Conservation (phyloP, 2,329 filamentous ascomycete species). For the Beauveria pseudobassiana region DNA sequence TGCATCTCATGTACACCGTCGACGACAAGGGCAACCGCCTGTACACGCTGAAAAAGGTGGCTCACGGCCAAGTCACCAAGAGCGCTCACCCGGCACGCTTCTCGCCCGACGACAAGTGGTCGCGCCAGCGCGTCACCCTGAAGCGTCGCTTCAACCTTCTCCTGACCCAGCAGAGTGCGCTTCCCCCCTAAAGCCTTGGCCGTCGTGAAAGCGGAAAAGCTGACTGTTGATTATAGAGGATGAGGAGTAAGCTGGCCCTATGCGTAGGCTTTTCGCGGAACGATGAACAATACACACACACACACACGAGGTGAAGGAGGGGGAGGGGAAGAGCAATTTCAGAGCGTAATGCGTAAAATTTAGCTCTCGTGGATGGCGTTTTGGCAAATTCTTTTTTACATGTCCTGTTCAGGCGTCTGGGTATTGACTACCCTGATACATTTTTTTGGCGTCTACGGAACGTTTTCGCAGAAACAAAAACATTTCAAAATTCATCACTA, state of each 20-base stretch:
- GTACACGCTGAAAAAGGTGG: conserved; percentile 93
- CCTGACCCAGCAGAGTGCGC: conserved; percentile 63
- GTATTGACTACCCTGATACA: not conserved
- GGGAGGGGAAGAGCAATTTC: not conserved
- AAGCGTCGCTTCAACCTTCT: conserved; percentile 90
- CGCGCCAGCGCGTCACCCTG: conserved; percentile 86
- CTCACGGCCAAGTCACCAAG: conserved; percentile 80
- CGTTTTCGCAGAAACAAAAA: not conserved
- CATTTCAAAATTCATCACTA: not conserved
- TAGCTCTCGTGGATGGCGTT: conserved; percentile 12
- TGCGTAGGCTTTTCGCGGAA: too few species aligned
- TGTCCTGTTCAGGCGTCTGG: not conserved
- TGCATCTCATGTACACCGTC: conserved; percentile 76
- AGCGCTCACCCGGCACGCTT: conserved; percentile 93
- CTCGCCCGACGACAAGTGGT: conserved; percentile 98
- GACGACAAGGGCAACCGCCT: conserved; percentile 75
- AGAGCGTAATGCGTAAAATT: not conserved
- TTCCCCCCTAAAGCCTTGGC: not conserved
- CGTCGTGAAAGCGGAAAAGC: not conserved
- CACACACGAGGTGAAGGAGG: not conserved
- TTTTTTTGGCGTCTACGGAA: not conserved
- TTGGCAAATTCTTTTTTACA: not conserved
- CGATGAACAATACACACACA: not conserved
- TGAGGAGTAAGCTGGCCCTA: too few species aligned
- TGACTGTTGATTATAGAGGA: not conserved